These are phyloP conservation scores for Colletotrichum sp. DNA, from an alignment of 2,329 filamentous ascomycete species.

Conservation along the genomic window DNA sequence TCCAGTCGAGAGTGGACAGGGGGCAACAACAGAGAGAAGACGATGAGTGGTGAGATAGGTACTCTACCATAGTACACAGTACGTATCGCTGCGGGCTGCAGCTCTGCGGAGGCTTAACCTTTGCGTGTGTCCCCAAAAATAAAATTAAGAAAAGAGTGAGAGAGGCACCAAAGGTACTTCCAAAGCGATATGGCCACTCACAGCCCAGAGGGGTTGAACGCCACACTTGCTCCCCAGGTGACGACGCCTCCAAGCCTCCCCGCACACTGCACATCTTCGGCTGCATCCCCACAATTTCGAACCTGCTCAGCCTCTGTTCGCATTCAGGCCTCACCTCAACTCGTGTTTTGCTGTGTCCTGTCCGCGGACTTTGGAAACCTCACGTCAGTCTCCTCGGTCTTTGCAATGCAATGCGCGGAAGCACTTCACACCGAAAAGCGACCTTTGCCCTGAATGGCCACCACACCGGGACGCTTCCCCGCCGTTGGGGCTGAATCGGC, in stretches of 20 bases:
- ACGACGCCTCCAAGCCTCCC: slow-evolving; percentile 10
- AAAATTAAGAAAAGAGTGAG: neutral
- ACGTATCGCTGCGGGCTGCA: neutral
- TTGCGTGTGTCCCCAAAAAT: slow-evolving; percentile 10
- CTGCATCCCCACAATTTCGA: neutral
- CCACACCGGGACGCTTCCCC: neutral
- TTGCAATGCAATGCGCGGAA: neutral
- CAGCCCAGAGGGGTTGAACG: neutral
- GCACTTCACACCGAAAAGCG: neutral
- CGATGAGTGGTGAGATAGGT: neutral
- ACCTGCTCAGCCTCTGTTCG: slow-evolving; percentile 13
- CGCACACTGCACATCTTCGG: neutral
- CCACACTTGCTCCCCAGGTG: slow-evolving; percentile 12
- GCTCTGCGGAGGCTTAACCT: neutral
- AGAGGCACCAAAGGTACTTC: neutral
- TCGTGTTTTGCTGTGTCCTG: neutral
- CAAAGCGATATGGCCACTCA: neutral
- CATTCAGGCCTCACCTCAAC: neutral
- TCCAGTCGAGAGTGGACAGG: neutral
- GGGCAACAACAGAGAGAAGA: neutral
- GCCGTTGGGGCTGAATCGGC: slow-evolving; percentile 18
- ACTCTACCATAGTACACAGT: neutral
- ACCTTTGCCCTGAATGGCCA: neutral
- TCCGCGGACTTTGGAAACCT: neutral
- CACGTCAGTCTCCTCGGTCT: neutral